Conservation (phyloP, 2,329 filamentous ascomycete genomes). For the Trichoderma endophyticum region DNA sequence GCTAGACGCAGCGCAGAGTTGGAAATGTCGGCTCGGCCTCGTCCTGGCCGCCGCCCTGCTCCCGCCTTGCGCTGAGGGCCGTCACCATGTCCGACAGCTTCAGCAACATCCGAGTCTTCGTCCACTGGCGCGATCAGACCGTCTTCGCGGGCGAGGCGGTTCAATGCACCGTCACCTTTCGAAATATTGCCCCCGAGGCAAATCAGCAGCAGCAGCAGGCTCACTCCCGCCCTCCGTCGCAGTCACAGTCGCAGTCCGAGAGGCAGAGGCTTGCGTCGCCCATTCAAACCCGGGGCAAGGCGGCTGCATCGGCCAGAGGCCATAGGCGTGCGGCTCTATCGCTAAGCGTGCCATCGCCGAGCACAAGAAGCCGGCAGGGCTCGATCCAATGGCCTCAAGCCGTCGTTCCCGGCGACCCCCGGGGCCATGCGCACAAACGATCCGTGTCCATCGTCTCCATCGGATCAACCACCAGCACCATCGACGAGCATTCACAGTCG, state of each 20-base stretch:
- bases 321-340: constrained; percentile 66
- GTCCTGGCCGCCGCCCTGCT: constrained; percentile 27
- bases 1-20: constrained; percentile 30
- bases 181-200: constrained; percentile 64
- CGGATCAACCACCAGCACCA: constrained; percentile 49
- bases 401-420: constrained; percentile 31
- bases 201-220: constrained; percentile 28
- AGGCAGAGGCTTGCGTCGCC: constrained; percentile 43
- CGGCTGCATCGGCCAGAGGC: constrained; percentile 46
- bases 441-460: constrained; percentile 82
- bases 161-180: constrained; percentile 94
- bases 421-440: constrained; percentile 64
- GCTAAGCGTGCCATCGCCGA: constrained; percentile 51
- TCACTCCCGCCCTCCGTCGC: background rate
- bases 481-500: constrained; percentile 45
- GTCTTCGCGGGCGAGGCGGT: constrained; percentile 96
- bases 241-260: constrained; percentile 29
- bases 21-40: constrained; percentile 34
- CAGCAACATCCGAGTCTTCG: constrained; percentile 87
- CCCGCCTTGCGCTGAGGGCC: constrained; percentile 33
- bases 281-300: constrained; percentile 41
- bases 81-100: constrained; percentile 48
- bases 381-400: constrained; percentile 47
- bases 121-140: constrained; percentile 89
- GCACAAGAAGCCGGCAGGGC: constrained; percentile 44